Percentiles rank a stretch among this genome's conserved stretches.
These are phyloP conservation scores for Piedraia hortae DNA, from an alignment of 2,329 filamentous ascomycete species.

Conservation along the genomic window DNA sequence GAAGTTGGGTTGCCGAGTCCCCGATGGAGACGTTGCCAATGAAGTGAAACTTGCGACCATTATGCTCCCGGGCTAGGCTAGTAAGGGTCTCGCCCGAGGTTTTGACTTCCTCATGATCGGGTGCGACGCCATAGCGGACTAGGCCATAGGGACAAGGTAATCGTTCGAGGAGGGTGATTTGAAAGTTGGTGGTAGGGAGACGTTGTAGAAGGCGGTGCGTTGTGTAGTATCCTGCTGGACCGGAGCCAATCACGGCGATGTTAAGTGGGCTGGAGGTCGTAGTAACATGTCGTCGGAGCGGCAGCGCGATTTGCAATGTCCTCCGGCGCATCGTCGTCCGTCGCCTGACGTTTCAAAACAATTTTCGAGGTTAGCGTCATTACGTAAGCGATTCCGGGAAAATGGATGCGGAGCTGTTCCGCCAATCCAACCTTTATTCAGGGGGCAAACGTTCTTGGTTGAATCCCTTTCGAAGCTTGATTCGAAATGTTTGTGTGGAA, in stretches of 20 bases:
- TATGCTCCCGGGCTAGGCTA: conserved; percentile 64
- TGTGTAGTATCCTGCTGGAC: conserved; percentile 88
- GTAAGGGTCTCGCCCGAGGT: conserved; percentile 89
- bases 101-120: conserved; percentile 97
- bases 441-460: too few species aligned
- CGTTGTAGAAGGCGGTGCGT: conserved; percentile 61
- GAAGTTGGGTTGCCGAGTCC: conserved; percentile 23
- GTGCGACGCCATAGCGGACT: conserved; percentile 84
- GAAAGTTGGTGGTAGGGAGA: conserved; percentile 37
- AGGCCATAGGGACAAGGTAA: conserved; percentile 80
- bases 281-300: too few species aligned
- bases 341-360: too few species aligned
- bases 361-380: too few species aligned
- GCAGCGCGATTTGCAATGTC: conserved; percentile 12
- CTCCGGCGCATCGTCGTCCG: conserved; percentile 1
- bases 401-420: too few species aligned
- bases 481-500: too few species aligned
- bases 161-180: conserved; percentile 88
- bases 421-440: too few species aligned
- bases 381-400: too few species aligned
- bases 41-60: conserved; percentile 61
- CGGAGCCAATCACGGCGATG: conserved; percentile 49
- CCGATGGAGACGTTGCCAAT: conserved; percentile 73
- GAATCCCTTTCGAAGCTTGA: too few species aligned
- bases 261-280: conserved; percentile 57